A percentile compares a stretch with the other conserved stretches of the same genome.
Conservation (phyloP, 192 early-diverging fungal species). For the Entomortierella parvispora region DNA sequence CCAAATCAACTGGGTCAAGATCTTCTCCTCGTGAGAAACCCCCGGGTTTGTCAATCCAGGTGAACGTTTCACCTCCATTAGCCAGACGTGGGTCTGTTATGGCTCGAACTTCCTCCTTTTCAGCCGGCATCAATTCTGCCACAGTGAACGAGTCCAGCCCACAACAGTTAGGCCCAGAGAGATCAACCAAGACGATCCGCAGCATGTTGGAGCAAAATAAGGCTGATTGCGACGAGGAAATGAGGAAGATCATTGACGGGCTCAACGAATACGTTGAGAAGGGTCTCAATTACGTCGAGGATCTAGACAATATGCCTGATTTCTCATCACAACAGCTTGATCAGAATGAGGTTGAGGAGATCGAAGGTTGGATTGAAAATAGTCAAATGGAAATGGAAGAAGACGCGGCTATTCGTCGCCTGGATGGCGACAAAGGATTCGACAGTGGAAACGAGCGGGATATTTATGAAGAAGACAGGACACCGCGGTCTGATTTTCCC, state of each 20-base stretch:
- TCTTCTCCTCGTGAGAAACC: constrained; percentile 41
- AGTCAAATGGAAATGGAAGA: constrained; percentile 54
- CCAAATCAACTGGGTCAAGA: constrained; percentile 17
- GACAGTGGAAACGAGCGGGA: constrained; percentile 17
- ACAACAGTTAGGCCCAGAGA: constrained; percentile 24
- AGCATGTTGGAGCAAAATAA: constrained; percentile 52
- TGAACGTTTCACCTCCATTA: constrained; percentile 35
- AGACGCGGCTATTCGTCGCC: constrained; percentile 19
- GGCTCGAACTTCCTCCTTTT: constrained; percentile 42
- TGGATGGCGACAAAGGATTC: constrained; percentile 16
- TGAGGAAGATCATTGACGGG: constrained; percentile 72
- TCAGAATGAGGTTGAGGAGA: constrained; percentile 44
- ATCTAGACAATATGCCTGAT: constrained; percentile 45
- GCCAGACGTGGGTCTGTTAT: constrained; percentile 43
- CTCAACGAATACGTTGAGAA: constrained; percentile 76
- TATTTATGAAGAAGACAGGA: constrained; percentile 32
- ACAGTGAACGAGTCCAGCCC: constrained; percentile 37
- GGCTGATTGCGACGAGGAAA: constrained; percentile 46
- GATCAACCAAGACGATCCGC: constrained; percentile 45
- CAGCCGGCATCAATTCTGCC: constrained; percentile 44
- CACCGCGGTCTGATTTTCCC: constrained; percentile 35
- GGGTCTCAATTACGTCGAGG: constrained; percentile 59
- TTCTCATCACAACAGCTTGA: constrained; percentile 39
- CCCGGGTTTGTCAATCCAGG: constrained; percentile 43
- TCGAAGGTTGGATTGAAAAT: constrained; percentile 52